phyloP scores from a whole-genome alignment of 2,329 filamentous ascomycete genomes.

The Penicillium nordicum region DNA sequence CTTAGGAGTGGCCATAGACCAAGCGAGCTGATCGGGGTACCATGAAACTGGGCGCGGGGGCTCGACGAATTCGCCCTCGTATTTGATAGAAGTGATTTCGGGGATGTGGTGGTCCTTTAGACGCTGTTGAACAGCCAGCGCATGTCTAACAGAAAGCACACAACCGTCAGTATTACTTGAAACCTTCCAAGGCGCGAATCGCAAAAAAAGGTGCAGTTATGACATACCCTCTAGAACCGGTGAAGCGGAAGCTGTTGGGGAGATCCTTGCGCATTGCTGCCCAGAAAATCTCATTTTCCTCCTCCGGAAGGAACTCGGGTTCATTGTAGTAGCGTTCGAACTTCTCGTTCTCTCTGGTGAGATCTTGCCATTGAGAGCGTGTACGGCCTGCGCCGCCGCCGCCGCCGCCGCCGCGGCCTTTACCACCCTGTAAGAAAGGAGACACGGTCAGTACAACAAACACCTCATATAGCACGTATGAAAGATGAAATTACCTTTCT shows the following conservation, averaged over 20 bases:
- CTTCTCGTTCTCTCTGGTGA: slow-evolving; percentile 76
- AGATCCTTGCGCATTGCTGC: slow-evolving; percentile 75
- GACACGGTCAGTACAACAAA: slow-evolving; percentile 20
- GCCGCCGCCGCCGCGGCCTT: slow-evolving; percentile 43
- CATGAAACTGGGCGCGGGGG: slow-evolving; percentile 78
- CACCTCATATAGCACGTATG: background rate
- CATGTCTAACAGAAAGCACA: slow-evolving; percentile 60
- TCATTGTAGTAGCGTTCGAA: slow-evolving; percentile 85
- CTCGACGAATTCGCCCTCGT: slow-evolving; percentile 78
- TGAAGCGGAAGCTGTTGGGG: slow-evolving; percentile 97
- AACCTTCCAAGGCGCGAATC: background rate
- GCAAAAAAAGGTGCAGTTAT: slow-evolving; percentile 1
- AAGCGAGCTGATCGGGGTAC: slow-evolving; percentile 94
- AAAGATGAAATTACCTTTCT: slow-evolving; percentile 23
- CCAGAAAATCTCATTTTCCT: slow-evolving; percentile 82
- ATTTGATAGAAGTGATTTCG: slow-evolving; percentile 77
- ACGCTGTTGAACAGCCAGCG: slow-evolving; percentile 84
- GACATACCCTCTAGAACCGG: slow-evolving; percentile 80
- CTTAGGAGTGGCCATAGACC: slow-evolving; percentile 98
- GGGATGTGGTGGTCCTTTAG: slow-evolving; percentile 87
- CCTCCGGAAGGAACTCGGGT: slow-evolving; percentile 69
- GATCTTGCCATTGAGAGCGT: slow-evolving; percentile 54
- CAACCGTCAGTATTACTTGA: slow-evolving; percentile 11
- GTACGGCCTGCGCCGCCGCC: slow-evolving; percentile 38
- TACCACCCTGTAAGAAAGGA: slow-evolving; percentile 35